Conservation (phyloP, 768 basidiomycete genomes). For the Pleurotus sapidus region DNA sequence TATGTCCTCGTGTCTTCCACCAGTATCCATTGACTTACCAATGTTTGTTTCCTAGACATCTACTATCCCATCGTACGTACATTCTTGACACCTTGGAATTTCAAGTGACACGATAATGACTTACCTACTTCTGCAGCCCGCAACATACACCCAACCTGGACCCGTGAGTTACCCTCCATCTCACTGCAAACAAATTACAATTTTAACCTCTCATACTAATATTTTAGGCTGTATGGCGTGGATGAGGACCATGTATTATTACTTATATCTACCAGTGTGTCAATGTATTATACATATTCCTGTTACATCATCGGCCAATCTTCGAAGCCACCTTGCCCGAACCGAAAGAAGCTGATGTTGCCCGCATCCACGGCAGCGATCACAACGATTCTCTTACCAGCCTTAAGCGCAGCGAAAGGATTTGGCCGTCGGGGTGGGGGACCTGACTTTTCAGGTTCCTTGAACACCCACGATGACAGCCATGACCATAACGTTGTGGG, state of each 20-base stretch:
- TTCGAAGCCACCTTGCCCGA: conserved; percentile 81
- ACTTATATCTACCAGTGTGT: neutral
- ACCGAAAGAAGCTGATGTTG: conserved; percentile 84
- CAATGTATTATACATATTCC: neutral
- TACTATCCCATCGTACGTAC: conserved; percentile 1
- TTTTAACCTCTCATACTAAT: neutral
- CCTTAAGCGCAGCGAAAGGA: conserved; percentile 79
- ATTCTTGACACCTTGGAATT: neutral
- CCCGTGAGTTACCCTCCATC: conserved; percentile 16
- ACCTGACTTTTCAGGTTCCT: conserved; percentile 10
- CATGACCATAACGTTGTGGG: conserved; percentile 16
- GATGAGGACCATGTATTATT: conserved; percentile 3
- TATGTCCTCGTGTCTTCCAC: neutral
- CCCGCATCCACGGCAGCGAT: conserved; percentile 89
- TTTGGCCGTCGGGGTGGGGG: conserved; percentile 45
- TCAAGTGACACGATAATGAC: neutral
- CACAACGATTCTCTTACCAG: conserved; percentile 79
- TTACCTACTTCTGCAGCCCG: conserved; percentile 7
- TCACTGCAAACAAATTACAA: neutral
- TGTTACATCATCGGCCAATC: conserved; percentile 70
- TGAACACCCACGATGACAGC: conserved; percentile 24
- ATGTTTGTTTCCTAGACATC: neutral
- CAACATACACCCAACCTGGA: conserved; percentile 21
- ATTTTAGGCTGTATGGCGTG: conserved; percentile 19
- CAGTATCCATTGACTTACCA: neutral